Percentiles rank a stretch among this genome's conserved stretches.
phyloP scores from a whole-genome alignment of 331 rosid species.

The Malus hybrid region DNA sequence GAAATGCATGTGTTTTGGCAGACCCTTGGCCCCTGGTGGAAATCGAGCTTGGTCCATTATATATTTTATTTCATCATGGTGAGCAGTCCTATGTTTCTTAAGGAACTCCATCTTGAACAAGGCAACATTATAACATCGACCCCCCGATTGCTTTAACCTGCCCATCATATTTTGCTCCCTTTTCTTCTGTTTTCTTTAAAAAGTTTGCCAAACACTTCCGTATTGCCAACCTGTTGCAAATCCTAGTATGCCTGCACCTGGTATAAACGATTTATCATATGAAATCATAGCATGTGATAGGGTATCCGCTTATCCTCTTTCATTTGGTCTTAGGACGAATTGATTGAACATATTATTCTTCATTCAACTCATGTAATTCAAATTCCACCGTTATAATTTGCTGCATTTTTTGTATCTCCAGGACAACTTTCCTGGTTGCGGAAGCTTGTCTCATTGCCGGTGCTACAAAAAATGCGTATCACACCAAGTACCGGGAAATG shows the following conservation, averaged over 20 bases:
- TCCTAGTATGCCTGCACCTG: no score
- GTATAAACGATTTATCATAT: no score
- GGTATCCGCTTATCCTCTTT: background rate
- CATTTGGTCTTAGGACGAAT: background rate
- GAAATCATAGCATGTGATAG: no score
- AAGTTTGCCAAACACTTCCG: background rate
- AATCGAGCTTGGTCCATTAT: slow-evolving; percentile 86
- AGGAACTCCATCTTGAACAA: background rate
- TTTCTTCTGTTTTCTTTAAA: background rate
- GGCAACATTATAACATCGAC: background rate
- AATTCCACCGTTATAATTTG: background rate
- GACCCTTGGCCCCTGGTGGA: slow-evolving; percentile 76
- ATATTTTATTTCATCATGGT: slow-evolving; percentile 82
- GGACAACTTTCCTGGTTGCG: slow-evolving; percentile 74
- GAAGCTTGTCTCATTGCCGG: slow-evolving; percentile 92
- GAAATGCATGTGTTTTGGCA: slow-evolving; percentile 90
- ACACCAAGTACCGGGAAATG: slow-evolving; percentile 73
- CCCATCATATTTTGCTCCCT: background rate
- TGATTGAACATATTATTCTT: background rate
- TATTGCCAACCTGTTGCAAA: background rate
- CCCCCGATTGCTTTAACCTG: background rate
- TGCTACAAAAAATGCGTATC: slow-evolving; percentile 90
- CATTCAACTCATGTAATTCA: background rate
- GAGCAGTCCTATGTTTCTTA: background rate
- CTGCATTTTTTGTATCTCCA: slow-evolving; percentile 12